Conservation (phyloP, 805 yeast genomes). For the Ogataea pini region DNA sequence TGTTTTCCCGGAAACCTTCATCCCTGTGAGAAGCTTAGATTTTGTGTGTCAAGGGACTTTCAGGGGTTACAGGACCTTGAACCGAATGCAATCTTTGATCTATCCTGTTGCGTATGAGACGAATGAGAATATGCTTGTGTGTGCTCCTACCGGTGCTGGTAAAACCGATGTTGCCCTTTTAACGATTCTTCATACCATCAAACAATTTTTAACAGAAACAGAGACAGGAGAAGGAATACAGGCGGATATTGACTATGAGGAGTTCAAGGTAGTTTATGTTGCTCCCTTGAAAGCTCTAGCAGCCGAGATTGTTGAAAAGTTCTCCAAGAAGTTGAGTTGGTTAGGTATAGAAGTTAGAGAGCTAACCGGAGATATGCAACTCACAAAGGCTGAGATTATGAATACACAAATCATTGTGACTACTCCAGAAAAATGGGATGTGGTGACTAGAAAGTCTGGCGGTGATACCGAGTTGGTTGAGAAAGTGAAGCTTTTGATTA, state of each 20-base stretch:
- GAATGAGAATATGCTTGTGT: slow-evolving; percentile 90
- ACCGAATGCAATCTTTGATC: slow-evolving; percentile 87
- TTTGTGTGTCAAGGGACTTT: slow-evolving; percentile 82
- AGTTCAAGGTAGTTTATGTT: slow-evolving; percentile 87
- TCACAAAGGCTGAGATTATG: slow-evolving; percentile 75
- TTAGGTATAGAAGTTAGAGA: slow-evolving; percentile 85
- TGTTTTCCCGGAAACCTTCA: slow-evolving; percentile 47
- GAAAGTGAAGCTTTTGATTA: slow-evolving; percentile 81
- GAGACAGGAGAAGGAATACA: slow-evolving; percentile 48
- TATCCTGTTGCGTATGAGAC: slow-evolving; percentile 91
- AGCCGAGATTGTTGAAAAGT: slow-evolving; percentile 94
- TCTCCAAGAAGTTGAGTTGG: slow-evolving; percentile 75
- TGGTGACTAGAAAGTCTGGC: slow-evolving; percentile 87
- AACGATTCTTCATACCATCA: slow-evolving; percentile 75
- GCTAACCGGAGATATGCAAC: slow-evolving; percentile 94
- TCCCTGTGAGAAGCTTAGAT: slow-evolving; percentile 67
- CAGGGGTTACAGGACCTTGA: slow-evolving; percentile 70
- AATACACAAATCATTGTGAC: slow-evolving; percentile 88
- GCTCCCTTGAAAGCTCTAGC: slow-evolving; percentile 95
- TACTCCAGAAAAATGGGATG: slow-evolving; percentile 98
- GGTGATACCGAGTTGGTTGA: slow-evolving; percentile 86
- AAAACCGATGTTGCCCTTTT: slow-evolving; percentile 91
- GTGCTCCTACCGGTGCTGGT: slow-evolving; percentile 99
- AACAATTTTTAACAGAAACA: slow-evolving; percentile 62
- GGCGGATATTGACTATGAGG: slow-evolving; percentile 74